Conservation (phyloP, 805 yeast genomes). For the Starmerella gropengiesseri region DNA sequence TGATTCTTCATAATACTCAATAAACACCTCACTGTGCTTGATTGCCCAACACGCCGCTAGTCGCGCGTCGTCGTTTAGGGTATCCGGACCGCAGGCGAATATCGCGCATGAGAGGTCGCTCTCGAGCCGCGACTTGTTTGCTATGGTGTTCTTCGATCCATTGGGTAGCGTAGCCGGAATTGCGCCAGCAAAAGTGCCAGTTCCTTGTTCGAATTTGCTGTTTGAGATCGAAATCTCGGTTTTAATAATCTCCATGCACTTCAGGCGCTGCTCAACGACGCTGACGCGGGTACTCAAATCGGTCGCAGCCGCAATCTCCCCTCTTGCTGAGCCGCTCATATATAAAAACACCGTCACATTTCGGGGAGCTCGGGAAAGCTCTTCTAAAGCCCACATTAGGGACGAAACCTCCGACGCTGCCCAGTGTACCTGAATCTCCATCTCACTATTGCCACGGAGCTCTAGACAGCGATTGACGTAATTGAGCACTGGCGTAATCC, state of each 20-base stretch:
- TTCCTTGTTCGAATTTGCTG: too few relatives aligned
- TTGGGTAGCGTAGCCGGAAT: too few relatives aligned
- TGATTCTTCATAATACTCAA: constrained; percentile 19
- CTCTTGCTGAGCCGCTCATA: background rate
- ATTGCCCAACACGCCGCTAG: constrained; percentile 17
- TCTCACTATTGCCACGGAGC: background rate
- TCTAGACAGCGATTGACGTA: constrained; percentile 9
- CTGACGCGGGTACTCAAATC: background rate
- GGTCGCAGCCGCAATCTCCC: background rate
- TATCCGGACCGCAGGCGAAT: constrained; percentile 20
- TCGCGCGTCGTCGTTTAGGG: constrained; percentile 17
- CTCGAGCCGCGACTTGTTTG: background rate
- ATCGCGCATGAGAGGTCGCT: constrained; percentile 12
- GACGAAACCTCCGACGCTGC: constrained; percentile 11
- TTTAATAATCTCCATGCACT: constrained; percentile 1
- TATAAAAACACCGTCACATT: background rate
- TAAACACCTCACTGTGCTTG: constrained; percentile 5
- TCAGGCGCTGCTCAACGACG: constrained; percentile 1
- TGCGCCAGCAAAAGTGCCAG: too few relatives aligned
- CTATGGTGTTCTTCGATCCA: background rate
- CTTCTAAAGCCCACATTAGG: constrained; percentile 12
- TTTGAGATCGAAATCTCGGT: background rate
- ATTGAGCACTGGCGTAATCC: constrained; percentile 40
- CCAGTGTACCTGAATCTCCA: constrained; percentile 18
- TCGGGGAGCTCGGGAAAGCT: background rate